Evolutionary conservation across 2,329 filamentous ascomycete genomes (phyloP).

Genomic region (Trichoderma brevicompactum): DNA sequence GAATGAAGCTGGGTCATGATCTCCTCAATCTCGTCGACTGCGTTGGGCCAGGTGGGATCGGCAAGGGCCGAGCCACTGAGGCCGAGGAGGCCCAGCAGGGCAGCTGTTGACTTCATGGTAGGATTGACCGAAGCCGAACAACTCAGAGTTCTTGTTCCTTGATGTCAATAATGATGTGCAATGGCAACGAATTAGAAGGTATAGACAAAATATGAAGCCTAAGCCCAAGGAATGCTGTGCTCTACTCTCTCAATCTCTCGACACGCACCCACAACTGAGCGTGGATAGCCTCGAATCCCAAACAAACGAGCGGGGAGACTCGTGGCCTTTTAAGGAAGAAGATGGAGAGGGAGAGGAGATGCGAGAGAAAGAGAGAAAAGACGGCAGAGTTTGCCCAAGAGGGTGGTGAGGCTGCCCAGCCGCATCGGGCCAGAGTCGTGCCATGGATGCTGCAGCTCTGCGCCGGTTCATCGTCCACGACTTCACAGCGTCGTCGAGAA

Average conservation of each 20-base stretch:
- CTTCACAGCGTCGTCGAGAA: constrained; percentile 4
- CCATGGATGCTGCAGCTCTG: constrained; percentile 25
- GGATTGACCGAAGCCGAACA: not conserved
- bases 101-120: constrained; percentile 33
- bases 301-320: constrained; percentile 1
- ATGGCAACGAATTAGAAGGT: not conserved
- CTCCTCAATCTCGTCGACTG: constrained; percentile 65
- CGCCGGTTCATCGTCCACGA: constrained; percentile 15
- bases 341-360: not conserved
- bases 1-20: constrained; percentile 64
- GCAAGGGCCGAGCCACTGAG: constrained; percentile 44
- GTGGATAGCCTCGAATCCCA: constrained; percentile 14
- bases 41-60: constrained; percentile 64
- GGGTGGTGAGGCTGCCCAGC: constrained; percentile 19
- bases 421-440: constrained; percentile 24
- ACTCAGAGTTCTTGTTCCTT: not conserved
- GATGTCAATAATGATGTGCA: not conserved
- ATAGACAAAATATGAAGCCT: not conserved
- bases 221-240: no score
- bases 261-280: constrained; percentile 10
- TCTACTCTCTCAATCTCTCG: not conserved
- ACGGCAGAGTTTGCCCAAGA: not conserved
- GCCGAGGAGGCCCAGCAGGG: constrained; percentile 45
- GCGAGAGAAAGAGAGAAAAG: not conserved
- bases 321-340: constrained; percentile 17